phyloP scores from a whole-genome alignment of 2,329 filamentous ascomycete genomes.

The Botrytis byssoidea region DNA sequence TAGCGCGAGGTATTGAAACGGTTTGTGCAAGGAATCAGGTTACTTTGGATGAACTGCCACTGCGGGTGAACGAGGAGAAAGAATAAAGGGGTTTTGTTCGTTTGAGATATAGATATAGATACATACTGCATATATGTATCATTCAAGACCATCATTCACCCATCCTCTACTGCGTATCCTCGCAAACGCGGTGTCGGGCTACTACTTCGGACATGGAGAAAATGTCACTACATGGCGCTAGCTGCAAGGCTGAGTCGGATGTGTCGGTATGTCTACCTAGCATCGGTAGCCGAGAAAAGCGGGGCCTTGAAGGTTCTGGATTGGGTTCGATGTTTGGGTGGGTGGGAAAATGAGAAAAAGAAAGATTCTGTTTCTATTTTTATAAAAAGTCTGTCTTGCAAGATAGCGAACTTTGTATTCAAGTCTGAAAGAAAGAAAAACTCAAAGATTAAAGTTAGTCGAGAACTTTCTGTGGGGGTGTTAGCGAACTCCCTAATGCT shows the following conservation, averaged over 20 bases:
- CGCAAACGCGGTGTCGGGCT: not conserved
- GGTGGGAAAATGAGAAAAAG: too few relatives aligned
- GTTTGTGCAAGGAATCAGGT: not conserved
- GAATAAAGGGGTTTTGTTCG: not conserved
- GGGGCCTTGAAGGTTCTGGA: not conserved
- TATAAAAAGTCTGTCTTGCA: too few relatives aligned
- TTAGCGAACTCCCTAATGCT: not conserved
- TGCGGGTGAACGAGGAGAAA: not conserved
- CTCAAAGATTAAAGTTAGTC: not conserved
- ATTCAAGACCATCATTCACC: not conserved
- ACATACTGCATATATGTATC: not conserved
- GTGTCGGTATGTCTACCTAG: not conserved
- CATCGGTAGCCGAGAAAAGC: not conserved
- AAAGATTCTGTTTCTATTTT: not conserved
- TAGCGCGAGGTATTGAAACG: not conserved
- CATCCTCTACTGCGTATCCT: not conserved
- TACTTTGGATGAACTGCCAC: not conserved
- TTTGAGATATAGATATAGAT: not conserved
- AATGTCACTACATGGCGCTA: not conserved
- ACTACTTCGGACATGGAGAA: not conserved
- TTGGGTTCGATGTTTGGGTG: not conserved
- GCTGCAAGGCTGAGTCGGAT: conserved; percentile 10
- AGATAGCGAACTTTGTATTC: not conserved
- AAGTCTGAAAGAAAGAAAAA: not conserved
- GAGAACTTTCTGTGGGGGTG: not conserved